Base-by-base conservation (phyloP, 2,329 filamentous ascomycete species). In the Fusarium sarcochroum region DNA sequence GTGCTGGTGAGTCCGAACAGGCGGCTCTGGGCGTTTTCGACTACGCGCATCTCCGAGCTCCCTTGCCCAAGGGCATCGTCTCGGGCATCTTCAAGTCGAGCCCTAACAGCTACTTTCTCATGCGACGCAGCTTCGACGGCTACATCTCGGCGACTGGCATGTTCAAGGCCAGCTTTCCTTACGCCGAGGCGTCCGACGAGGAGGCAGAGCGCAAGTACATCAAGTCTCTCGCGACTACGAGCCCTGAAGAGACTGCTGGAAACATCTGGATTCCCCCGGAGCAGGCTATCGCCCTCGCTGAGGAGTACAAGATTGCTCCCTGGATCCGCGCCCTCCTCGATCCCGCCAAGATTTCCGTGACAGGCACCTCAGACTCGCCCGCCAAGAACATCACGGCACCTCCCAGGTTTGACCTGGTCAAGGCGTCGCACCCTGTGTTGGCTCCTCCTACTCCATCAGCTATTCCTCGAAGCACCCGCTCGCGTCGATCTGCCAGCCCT, bases 261-360 rank as follows among this genome's bases (percentile, higher is more conserved):
- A 99, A 98, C 79, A 89, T 99, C 52, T 99, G 96, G 96, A 94
- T 98, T 50, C 89, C 93, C 46, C 94, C 95, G 7, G 86, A 91
- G 69, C 81, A 89, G 88, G 96, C 96, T 35, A 86, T 99, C 44
- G 82, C 87, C 59, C 86, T 99, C 14, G 93, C 95, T 51, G 89
- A 92, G 45, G 94, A 98, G 80, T 99, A 98, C 79, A 86, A 88
- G 58, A 94, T 98, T 79, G 81, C 86, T 48, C 85, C 91, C 44
- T 99, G 96, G 96, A 93, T 99, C 71, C 89, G 89, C 58, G 96
- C 96, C n/a, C 86, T 99, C 18, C 87, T 99, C 49, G 95, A 98
- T 77, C 90, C 93, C n/a, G 84, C 91, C 67, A 91, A 94, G 27
- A 97, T 98, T 63, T 77, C 83, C 42, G 77, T 84, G 27, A 82